These are phyloP conservation scores for Metschnikowia drakensbergensis DNA, from an alignment of 805 yeast species.

Conservation along the genomic window DNA sequence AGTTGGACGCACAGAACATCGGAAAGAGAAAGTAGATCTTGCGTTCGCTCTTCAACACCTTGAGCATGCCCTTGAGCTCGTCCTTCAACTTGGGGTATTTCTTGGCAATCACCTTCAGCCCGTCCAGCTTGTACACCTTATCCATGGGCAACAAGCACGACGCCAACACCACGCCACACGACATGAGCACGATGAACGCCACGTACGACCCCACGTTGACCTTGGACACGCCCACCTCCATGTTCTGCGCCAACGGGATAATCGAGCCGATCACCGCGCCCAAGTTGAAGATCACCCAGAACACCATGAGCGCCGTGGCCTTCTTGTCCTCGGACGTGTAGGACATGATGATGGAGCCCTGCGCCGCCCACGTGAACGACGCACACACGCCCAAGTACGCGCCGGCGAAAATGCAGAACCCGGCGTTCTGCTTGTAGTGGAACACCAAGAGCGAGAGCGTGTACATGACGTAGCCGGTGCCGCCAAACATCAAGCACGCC, in stretches of 20 bases:
- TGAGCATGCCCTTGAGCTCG: slow-evolving; percentile 42
- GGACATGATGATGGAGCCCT: slow-evolving; percentile 54
- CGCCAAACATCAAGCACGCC: slow-evolving; percentile 47
- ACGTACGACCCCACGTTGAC: slow-evolving; percentile 48
- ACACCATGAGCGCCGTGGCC: slow-evolving; percentile 50
- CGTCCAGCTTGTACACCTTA: slow-evolving; percentile 49
- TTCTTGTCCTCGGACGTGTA: slow-evolving; percentile 52
- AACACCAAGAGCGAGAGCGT: slow-evolving; percentile 49
- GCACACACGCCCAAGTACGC: slow-evolving; percentile 57
- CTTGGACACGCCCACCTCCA: slow-evolving; percentile 33
- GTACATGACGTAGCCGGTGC: slow-evolving; percentile 52
- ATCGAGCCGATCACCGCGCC: slow-evolving; percentile 60
- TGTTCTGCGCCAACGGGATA: slow-evolving; percentile 53
- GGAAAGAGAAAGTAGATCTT: slow-evolving; percentile 52
- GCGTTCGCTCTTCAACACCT: slow-evolving; percentile 38
- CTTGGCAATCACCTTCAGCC: slow-evolving; percentile 43
- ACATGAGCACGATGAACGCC: slow-evolving; percentile 52
- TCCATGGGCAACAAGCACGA: slow-evolving; percentile 44
- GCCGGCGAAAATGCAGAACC: slow-evolving; percentile 54
- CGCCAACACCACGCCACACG: slow-evolving; percentile 44
- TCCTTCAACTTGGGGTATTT: slow-evolving; percentile 44
- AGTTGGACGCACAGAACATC: slow-evolving; percentile 59
- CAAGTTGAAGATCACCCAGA: slow-evolving; percentile 59
- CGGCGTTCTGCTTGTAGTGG: slow-evolving; percentile 43
- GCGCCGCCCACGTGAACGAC: slow-evolving; percentile 55